Base-by-base conservation (phyloP, 768 basidiomycete species). In the Clitopilus hobsonii region DNA sequence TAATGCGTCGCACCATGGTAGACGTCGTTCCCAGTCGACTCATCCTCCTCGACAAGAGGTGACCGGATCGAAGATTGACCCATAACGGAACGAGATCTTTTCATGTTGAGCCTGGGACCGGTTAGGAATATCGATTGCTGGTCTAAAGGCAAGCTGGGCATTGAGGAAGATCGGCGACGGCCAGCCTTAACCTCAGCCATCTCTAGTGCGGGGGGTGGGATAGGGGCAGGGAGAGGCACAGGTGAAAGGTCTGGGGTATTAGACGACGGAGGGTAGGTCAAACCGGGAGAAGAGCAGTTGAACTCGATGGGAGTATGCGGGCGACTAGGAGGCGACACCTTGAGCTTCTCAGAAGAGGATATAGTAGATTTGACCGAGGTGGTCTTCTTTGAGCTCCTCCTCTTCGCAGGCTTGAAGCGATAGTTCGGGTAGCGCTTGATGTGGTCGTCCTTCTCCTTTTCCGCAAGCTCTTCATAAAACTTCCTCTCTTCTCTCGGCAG, bases 391-490 rank as follows among this genome's bases (percentile, higher is more conserved):
- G 59, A 64, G 0, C 51, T 50, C 36, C 62, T 65, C 30, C 72
- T 71, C 64, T 77, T 79, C 69, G 72, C 67, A 10, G 88, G 88
- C 18, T 78, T 74, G 65, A 82, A 89, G 49, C 78, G 79, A 66
- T 89, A 89, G 59, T 81, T 68, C 0, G 88, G 88, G 58, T 89
- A 73, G 51, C 71, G 65, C 13, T 74, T 71, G 7, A 78, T 76
- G 55, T 89, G 88, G 55, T 81, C 78, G 51, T 72, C 72, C 54
- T 78, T 78, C 72, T 85, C 85, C 56, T 66, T 59, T 36, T 78
- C 77, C 1, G 88, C 85, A n/a, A 78, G 71, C 6, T 65, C 61
- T 61, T 78, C 76, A 73, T 75, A 89, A 53, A 67, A 71, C 16
- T 76, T 65, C 58, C 71, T 80, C 53, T 82, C 80, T 38, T 75